A percentile compares a stretch with the other conserved stretches of the same genome.
Evolutionary conservation across 148 eudicot species (phyloP).

Genomic region (Nepenthes gracilis): DNA sequence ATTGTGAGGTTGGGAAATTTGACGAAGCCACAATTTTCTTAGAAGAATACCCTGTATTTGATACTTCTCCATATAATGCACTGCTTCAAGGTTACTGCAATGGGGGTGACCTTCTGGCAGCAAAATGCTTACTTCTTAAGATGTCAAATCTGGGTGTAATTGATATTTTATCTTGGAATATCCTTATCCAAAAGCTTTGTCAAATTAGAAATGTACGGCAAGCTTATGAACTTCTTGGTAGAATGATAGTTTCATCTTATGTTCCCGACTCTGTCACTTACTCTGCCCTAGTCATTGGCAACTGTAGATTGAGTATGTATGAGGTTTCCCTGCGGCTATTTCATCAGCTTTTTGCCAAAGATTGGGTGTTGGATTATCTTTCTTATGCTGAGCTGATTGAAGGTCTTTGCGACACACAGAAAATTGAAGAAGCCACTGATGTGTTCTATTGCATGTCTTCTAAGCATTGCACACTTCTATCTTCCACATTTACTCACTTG

Average conservation of each 20-base stretch:
- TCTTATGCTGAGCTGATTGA: too few relatives aligned
- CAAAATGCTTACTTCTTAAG: slow-evolving; percentile 24
- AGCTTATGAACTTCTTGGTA: slow-evolving; percentile 35
- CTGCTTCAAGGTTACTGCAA: slow-evolving; percentile 42
- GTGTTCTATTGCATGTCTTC: too few relatives aligned
- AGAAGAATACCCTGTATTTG: slow-evolving; percentile 24
- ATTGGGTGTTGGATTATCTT: too few relatives aligned
- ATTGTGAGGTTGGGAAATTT: slow-evolving; percentile 27
- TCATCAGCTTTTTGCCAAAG: slow-evolving; percentile 11
- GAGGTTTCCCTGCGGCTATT: slow-evolving; percentile 36
- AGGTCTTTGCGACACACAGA: too few relatives aligned
- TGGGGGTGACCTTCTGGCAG: slow-evolving; percentile 16
- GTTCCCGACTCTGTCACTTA: slow-evolving; percentile 45
- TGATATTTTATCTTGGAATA: slow-evolving; percentile 46
- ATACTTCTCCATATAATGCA: slow-evolving; percentile 34
- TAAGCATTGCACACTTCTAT: too few relatives aligned
- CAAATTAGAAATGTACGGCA: slow-evolving; percentile 15
- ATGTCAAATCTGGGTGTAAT: slow-evolving; percentile 31
- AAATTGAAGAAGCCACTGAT: too few relatives aligned
- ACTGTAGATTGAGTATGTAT: slow-evolving; percentile 30
- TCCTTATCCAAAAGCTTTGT: slow-evolving; percentile 41
- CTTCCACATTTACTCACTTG: too few relatives aligned
- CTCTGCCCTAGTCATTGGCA: slow-evolving; percentile 48
- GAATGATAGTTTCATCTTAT: slow-evolving; percentile 42
- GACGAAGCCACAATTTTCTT: slow-evolving; percentile 33